Evolutionary conservation across 164 flowering plant genomes (phyloP).

Genomic region (Berberis vulgaris): DNA sequence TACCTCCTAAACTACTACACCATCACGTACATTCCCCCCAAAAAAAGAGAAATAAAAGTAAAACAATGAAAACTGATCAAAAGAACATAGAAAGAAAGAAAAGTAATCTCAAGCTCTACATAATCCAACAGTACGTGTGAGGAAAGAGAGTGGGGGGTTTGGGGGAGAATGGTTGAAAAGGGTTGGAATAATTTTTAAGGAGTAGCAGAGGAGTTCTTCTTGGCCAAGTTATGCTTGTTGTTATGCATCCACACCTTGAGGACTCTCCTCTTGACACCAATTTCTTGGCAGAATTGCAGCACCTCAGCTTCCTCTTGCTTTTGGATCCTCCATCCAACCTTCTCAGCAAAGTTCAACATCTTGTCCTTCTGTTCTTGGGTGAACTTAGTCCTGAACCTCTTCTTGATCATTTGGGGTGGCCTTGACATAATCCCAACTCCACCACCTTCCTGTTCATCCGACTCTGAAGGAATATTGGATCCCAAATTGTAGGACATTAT

Average conservation of each 20-base stretch:
- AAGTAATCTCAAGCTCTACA: too few relatives aligned
- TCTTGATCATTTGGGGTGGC: conserved; percentile 31
- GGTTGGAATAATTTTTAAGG: neutral
- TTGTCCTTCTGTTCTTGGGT: conserved; percentile 82
- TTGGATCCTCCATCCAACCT: conserved; percentile 86
- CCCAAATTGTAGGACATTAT: conserved; percentile 41
- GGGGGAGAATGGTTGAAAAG: too few relatives aligned
- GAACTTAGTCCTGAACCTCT: conserved; percentile 82
- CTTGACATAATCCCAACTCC: conserved; percentile 15
- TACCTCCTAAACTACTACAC: too few relatives aligned
- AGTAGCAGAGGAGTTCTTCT: conserved; percentile 29
- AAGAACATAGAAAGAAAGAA: too few relatives aligned
- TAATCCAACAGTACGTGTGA: too few relatives aligned
- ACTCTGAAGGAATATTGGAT: conserved; percentile 36
- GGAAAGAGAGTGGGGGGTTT: too few relatives aligned
- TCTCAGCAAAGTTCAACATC: conserved; percentile 77
- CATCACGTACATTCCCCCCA: too few relatives aligned
- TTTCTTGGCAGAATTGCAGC: conserved; percentile 81
- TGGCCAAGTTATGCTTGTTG: conserved; percentile 75
- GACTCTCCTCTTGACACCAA: conserved; percentile 82
- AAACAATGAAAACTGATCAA: too few relatives aligned
- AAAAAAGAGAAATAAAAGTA: too few relatives aligned
- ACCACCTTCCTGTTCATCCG: conserved; percentile 47
- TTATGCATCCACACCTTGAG: conserved; percentile 98
- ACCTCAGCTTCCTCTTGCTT: conserved; percentile 74